These are phyloP conservation scores for Chaetoceros muelleri DNA, from an alignment of 108 stramenopile genomes.

Conservation along the genomic window DNA sequence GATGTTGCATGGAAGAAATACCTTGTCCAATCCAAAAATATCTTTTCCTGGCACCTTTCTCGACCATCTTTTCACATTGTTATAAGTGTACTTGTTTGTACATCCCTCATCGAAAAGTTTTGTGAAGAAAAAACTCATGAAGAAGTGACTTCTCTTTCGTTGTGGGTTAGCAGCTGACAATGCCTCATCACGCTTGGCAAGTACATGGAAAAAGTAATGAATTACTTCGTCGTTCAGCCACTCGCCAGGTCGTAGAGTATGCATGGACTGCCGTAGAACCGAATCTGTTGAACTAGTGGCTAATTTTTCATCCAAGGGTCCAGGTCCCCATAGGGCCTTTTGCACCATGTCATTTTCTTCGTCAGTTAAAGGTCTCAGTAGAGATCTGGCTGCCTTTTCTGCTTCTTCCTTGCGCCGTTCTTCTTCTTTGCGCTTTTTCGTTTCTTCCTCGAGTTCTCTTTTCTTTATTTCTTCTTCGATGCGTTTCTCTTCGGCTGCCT, in stretches of 20 bases:
- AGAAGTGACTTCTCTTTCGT: slow-evolving; percentile 76
- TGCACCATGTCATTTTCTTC: slow-evolving; percentile 47
- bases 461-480: not conserved
- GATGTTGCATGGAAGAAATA: slow-evolving; percentile 86
- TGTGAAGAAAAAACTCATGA: slow-evolving; percentile 93
- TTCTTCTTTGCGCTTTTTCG: slow-evolving; percentile 7
- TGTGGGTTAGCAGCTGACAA: slow-evolving; percentile 43
- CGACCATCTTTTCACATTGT: slow-evolving; percentile 86
- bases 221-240: slow-evolving; percentile 98
- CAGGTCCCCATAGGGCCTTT: slow-evolving; percentile 39
- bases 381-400: slow-evolving; percentile 27
- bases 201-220: slow-evolving; percentile 84
- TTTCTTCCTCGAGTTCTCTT: slow-evolving; percentile 17
- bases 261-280: slow-evolving; percentile 55
- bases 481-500: too few species aligned
- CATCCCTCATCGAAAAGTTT: slow-evolving; percentile 77
- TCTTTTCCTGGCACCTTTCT: slow-evolving; percentile 88
- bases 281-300: slow-evolving; percentile 55
- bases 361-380: slow-evolving; percentile 51
- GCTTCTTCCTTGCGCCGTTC: slow-evolving; percentile 38
- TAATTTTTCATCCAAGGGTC: slow-evolving; percentile 31
- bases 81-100: slow-evolving; percentile 70
- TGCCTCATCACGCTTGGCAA: slow-evolving; percentile 71
- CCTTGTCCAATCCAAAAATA: slow-evolving; percentile 84
- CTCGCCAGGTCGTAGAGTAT: slow-evolving; percentile 47